Conservation (phyloP, 495 filamentous ascomycete genomes). For the Neurospora sp. region DNA sequence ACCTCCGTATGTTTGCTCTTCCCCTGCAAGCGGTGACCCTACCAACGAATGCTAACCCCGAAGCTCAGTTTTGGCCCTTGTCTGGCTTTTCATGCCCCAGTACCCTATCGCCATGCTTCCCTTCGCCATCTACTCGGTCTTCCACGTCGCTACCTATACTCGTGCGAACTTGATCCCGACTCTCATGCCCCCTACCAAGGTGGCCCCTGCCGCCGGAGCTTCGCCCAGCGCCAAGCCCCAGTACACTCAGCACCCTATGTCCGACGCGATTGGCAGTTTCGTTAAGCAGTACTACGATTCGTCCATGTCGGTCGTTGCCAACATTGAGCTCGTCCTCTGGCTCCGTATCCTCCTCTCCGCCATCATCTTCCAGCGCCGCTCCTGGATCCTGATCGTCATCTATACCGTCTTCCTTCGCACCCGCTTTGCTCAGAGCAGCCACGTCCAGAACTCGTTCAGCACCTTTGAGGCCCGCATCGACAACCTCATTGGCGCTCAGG, state of each 20-base stretch:
- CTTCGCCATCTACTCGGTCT: slow-evolving; percentile 93
- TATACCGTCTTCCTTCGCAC: slow-evolving; percentile 92
- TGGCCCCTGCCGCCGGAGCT: slow-evolving; percentile 34
- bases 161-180: slow-evolving; percentile 62
- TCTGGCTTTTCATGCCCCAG: slow-evolving; percentile 90
- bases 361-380: slow-evolving; percentile 77
- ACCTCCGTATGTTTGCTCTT: slow-evolving; percentile 60
- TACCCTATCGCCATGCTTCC: slow-evolving; percentile 83
- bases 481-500: slow-evolving; percentile 72
- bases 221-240: slow-evolving; percentile 54
- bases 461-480: slow-evolving; percentile 67
- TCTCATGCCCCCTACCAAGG: slow-evolving; percentile 35
- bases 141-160: slow-evolving; percentile 87
- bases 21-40: not conserved
- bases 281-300: slow-evolving; percentile 97
- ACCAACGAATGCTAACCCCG: slow-evolving; percentile 3
- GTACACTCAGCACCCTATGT: slow-evolving; percentile 53
- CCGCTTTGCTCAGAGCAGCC: slow-evolving; percentile 79
- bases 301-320: slow-evolving; percentile 72
- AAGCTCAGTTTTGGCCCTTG: slow-evolving; percentile 72
- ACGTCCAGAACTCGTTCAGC: slow-evolving; percentile 73
- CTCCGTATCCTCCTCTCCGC: slow-evolving; percentile 68
- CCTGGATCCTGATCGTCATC: slow-evolving; percentile 74
- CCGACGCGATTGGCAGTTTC: slow-evolving; percentile 78
- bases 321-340: slow-evolving; percentile 71